A percentile compares a stretch with the other conserved stretches of the same genome.
Conservation (phyloP, 345 rosid genomes). For the Noccaea bulbosa region DNA sequence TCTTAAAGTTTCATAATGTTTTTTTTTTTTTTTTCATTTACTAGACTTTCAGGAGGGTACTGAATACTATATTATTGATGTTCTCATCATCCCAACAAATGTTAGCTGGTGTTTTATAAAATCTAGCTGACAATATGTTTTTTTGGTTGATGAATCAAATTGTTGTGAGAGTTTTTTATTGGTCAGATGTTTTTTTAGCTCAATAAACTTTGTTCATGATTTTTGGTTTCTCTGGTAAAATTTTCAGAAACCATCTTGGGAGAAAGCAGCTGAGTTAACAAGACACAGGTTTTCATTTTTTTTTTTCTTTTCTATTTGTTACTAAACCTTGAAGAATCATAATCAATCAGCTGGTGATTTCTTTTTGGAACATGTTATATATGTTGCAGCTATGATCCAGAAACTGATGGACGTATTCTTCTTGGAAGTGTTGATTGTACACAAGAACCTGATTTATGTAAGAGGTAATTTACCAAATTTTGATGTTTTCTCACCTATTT, state of each 20-base stretch:
- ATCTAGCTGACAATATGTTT: conserved; percentile 8
- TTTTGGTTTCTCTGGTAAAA: conserved; percentile 13
- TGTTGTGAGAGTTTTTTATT: not conserved
- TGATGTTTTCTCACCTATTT: conserved; percentile 23
- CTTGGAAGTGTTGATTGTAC: conserved; percentile 91
- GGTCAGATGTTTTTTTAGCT: conserved; percentile 4
- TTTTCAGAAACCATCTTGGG: conserved; percentile 96
- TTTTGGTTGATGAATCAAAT: not conserved
- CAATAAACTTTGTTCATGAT: not conserved
- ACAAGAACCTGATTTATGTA: conserved; percentile 65
- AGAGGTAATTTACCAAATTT: conserved; percentile 56
- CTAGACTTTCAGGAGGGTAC: no score
- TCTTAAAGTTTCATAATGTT: not conserved
- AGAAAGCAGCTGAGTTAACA: conserved; percentile 75
- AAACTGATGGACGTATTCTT: conserved; percentile 76
- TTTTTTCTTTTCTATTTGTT: conserved; percentile 3
- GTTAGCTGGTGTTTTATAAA: not conserved
- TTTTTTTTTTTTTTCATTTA: not conserved
- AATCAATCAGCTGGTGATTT: not conserved
- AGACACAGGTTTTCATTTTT: conserved; percentile 62
- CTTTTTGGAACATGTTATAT: conserved; percentile 11
- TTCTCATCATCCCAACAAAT: not conserved
- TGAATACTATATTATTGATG: not conserved
- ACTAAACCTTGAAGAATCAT: not conserved
- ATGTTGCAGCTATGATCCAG: conserved; percentile 77